A percentile compares a stretch with the other conserved stretches of the same genome.
These are phyloP conservation scores for Gardenia jasminoides DNA, from an alignment of 257 asterid species.

Conservation along the genomic window DNA sequence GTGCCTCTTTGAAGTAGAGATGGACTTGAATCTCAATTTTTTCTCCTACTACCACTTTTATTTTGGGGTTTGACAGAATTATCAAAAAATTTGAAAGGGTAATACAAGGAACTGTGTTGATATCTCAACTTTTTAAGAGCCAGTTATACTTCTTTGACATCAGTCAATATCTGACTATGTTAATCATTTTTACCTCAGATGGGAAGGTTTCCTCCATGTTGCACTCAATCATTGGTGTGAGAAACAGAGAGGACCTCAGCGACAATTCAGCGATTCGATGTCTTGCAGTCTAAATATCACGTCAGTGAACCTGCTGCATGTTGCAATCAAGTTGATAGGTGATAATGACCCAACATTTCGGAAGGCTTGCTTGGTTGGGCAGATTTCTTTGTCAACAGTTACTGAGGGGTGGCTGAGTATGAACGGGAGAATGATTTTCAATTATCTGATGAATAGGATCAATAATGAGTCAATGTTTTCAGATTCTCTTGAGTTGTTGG, in stretches of 20 bases:
- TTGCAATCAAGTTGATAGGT: constrained; percentile 55
- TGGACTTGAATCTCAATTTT: background rate
- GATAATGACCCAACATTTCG: constrained; percentile 54
- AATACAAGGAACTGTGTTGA: background rate
- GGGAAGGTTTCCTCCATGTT: constrained; percentile 81
- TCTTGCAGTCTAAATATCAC: constrained; percentile 23
- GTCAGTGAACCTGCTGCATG: constrained; percentile 49
- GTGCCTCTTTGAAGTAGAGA: constrained; percentile 6
- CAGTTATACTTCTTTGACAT: background rate
- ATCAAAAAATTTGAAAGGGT: background rate
- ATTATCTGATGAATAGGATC: constrained; percentile 40
- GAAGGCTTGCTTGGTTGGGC: constrained; percentile 77
- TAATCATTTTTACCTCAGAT: constrained; percentile 39
- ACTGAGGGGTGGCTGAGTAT: constrained; percentile 35
- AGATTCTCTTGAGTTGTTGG: constrained; percentile 33
- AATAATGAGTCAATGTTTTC: constrained; percentile 39
- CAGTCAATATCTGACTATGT: background rate
- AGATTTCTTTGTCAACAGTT: constrained; percentile 36
- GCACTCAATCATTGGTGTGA: constrained; percentile 55
- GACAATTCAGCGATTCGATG: constrained; percentile 23
- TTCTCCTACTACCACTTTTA: background rate
- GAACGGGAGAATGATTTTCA: constrained; percentile 46
- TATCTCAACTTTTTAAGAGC: background rate
- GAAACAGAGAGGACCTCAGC: constrained; percentile 30
- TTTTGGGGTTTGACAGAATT: background rate